A percentile compares a stretch with the other conserved stretches of the same genome.
These are phyloP conservation scores for Plasmodium adleri DNA, from an alignment of 169 alveolate species.

Conservation along the genomic window DNA sequence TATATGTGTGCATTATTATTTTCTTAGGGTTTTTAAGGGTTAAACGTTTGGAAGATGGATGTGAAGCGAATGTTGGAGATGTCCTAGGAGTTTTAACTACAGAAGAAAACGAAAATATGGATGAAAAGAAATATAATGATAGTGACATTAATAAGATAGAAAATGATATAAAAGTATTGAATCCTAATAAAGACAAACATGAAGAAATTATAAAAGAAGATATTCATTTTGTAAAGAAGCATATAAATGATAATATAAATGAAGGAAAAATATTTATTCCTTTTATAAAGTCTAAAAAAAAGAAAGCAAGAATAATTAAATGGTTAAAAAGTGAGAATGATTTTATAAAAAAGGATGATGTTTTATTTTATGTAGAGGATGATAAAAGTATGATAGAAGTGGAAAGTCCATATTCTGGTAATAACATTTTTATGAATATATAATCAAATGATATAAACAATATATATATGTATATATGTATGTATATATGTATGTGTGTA, in stretches of 20 bases:
- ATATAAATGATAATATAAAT: background rate
- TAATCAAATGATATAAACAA: background rate
- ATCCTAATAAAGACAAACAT: background rate
- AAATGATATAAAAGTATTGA: background rate
- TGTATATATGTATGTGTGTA: background rate
- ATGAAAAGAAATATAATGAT: background rate
- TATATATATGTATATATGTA: constrained; percentile 5
- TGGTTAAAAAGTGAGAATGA: constrained; percentile 70
- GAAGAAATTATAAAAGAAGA: background rate
- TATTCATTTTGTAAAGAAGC: background rate
- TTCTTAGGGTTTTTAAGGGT: constrained; percentile 46
- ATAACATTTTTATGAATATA: background rate
- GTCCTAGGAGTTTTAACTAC: constrained; percentile 73
- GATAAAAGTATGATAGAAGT: constrained; percentile 73
- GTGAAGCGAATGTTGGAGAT: constrained; percentile 76
- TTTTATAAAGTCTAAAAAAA: constrained; percentile 25
- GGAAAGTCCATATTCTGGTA: constrained; percentile 62
- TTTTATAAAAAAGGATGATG: constrained; percentile 22
- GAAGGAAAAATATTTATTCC: constrained; percentile 48
- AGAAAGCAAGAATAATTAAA: constrained; percentile 33
- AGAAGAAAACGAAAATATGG: constrained; percentile 40
- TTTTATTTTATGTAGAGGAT: constrained; percentile 59
- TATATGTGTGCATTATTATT: background rate
- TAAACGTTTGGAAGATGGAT: constrained; percentile 64
- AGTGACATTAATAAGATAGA: background rate